phyloP scores from a whole-genome alignment of 2,329 filamentous ascomycete species.

The Xylaria sp. region DNA sequence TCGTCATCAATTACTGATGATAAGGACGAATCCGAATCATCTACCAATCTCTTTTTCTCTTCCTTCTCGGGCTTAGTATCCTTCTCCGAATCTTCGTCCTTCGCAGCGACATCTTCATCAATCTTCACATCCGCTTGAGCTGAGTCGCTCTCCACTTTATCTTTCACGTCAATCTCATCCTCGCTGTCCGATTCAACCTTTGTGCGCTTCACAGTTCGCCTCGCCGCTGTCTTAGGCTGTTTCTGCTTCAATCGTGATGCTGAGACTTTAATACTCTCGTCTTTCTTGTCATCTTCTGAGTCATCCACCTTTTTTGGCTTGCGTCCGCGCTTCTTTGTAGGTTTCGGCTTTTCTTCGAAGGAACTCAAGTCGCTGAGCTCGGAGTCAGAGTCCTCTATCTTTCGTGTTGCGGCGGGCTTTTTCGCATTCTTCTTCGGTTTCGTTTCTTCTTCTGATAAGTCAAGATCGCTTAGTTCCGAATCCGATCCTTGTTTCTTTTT shows the following conservation, averaged over 20 bases:
- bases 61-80: constrained; percentile 54
- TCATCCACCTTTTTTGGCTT: constrained; percentile 48
- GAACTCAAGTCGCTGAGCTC: constrained; percentile 41
- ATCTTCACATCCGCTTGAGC: constrained; percentile 31
- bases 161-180: constrained; percentile 38
- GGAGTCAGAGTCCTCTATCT: constrained; percentile 42
- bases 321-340: constrained; percentile 37
- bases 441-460: constrained; percentile 43
- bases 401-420: constrained; percentile 32
- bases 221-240: constrained; percentile 38
- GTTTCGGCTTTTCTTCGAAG: constrained; percentile 47
- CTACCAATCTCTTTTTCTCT: constrained; percentile 38
- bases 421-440: constrained; percentile 36
- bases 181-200: constrained; percentile 47
- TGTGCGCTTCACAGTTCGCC: constrained; percentile 39
- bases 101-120: constrained; percentile 40
- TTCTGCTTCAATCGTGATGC: constrained; percentile 44
- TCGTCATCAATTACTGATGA: constrained; percentile 81
- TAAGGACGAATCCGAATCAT: constrained; percentile 61
- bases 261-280: constrained; percentile 40
- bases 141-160: constrained; percentile 30
- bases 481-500: constrained; percentile 40
- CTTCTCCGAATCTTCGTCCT: constrained; percentile 50
- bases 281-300: constrained; percentile 48
- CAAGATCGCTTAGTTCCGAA: constrained; percentile 39